Evolutionary conservation across 805 yeast genomes (phyloP).

Genomic region (Vanderwaltozyma yarrowii): DNA sequence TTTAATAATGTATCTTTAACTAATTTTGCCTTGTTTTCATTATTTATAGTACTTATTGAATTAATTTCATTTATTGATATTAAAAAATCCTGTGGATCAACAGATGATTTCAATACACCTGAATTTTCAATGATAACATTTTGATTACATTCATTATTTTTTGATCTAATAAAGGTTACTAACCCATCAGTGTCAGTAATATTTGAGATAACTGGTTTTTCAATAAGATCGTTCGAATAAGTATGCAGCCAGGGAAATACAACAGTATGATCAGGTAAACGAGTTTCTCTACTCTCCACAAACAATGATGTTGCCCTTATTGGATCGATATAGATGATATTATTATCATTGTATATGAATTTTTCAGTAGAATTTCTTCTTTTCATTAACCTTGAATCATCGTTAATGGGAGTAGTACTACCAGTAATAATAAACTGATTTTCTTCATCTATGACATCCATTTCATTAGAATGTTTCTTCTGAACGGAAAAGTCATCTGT

Average conservation of each 20-base stretch:
- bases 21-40: conserved; percentile 1
- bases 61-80: conserved; percentile 22
- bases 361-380: conserved; percentile 1
- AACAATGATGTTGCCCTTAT: conserved; percentile 7
- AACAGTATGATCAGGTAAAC: conserved; percentile 49
- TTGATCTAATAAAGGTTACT: conserved; percentile 1
- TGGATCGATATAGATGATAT: conserved; percentile 1
- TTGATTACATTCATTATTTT: neutral
- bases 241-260: conserved; percentile 94
- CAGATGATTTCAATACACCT: conserved; percentile 45
- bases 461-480: neutral
- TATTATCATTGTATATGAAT: neutral
- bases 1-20: neutral
- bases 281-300: conserved; percentile 8
- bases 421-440: neutral
- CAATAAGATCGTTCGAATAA: conserved; percentile 31
- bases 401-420: neutral
- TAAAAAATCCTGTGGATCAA: conserved; percentile 44
- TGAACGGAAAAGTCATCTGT: neutral
- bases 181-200: neutral
- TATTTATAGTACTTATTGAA: neutral
- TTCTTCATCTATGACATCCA: neutral
- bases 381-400: neutral
- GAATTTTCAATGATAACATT: conserved; percentile 14
- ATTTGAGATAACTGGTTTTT: neutral